Percentiles rank a stretch among this genome's conserved stretches.
These are phyloP conservation scores for Xylariaceae sp. DNA, from an alignment of 2,329 filamentous ascomycete species.

Conservation along the genomic window DNA sequence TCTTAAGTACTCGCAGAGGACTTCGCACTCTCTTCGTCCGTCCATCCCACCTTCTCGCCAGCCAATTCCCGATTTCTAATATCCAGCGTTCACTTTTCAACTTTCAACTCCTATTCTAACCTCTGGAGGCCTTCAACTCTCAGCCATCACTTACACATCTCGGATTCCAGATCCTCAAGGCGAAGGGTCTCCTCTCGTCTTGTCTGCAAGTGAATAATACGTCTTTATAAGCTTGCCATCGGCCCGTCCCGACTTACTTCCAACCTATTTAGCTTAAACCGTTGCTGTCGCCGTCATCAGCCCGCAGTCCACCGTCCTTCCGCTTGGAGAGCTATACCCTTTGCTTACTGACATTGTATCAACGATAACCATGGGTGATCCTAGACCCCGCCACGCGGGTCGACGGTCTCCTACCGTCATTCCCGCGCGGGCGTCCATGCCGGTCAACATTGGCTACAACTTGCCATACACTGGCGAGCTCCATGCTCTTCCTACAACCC, in stretches of 20 bases:
- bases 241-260: background rate
- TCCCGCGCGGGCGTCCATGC: slow-evolving; percentile 51
- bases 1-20: background rate
- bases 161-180: background rate
- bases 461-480: slow-evolving; percentile 49
- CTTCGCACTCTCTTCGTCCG: background rate
- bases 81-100: slow-evolving; percentile 3
- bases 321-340: slow-evolving; percentile 2
- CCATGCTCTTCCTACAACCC: slow-evolving; percentile 46
- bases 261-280: background rate
- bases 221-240: background rate
- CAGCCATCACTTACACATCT: background rate
- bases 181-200: background rate
- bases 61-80: slow-evolving; percentile 2
- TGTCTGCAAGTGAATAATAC: background rate
- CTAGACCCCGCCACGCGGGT: slow-evolving; percentile 41
- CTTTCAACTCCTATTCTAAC: background rate
- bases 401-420: slow-evolving; percentile 43
- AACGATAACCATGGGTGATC: slow-evolving; percentile 41
- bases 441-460: slow-evolving; percentile 46
- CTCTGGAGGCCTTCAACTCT: background rate
- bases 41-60: background rate
- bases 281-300: background rate
- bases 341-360: background rate
- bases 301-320: background rate